phyloP scores from a whole-genome alignment of 345 rosid species.

The Eucalyptus polyanthemos region DNA sequence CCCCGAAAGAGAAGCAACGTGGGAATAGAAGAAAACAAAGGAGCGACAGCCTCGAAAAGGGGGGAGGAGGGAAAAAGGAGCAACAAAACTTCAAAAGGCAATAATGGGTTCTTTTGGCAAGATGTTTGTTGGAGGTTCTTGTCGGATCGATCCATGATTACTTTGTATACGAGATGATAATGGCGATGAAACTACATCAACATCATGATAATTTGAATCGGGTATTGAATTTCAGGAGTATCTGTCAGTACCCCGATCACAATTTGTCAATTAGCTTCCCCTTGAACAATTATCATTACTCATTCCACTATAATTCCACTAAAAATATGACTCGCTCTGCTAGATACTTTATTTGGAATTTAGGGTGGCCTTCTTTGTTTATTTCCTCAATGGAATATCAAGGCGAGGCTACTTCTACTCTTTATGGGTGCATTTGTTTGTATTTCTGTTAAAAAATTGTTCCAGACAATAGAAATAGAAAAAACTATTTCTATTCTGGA shows the following conservation, averaged over 20 bases:
- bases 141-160: neutral
- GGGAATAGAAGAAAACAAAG: neutral
- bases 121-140: neutral
- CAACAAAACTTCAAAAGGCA: neutral
- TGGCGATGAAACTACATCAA: neutral
- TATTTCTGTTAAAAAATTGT: too few species aligned
- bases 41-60: neutral
- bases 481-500: rapidly evolving
- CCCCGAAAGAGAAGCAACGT: neutral
- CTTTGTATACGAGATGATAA: neutral
- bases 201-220: neutral
- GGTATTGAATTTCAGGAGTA: neutral
- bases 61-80: neutral
- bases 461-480: too few species aligned
- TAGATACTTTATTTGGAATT: neutral
- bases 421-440: neutral
- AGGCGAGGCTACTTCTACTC: neutral
- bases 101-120: neutral
- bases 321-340: neutral
- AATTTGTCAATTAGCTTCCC: neutral
- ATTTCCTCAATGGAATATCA: neutral
- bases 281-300: neutral
- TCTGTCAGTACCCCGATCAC: neutral
- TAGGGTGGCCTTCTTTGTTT: neutral
- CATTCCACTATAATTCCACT: neutral